phyloP scores from a whole-genome alignment of 2,329 filamentous ascomycete genomes.

The Penicillium sp. region DNA sequence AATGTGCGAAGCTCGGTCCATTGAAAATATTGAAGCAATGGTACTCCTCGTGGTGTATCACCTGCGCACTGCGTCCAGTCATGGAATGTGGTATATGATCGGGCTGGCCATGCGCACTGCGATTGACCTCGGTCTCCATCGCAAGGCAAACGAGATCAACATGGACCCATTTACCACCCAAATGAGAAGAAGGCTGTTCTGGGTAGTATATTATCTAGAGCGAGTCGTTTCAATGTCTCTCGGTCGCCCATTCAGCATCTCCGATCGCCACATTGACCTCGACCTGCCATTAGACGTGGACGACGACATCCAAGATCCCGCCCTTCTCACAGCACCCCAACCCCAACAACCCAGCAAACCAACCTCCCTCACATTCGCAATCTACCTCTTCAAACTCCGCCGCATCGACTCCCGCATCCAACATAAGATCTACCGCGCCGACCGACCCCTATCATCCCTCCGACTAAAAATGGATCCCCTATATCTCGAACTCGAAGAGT shows the following conservation, averaged over 20 bases:
- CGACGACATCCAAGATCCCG: constrained; percentile 40
- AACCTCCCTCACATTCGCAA: constrained; percentile 41
- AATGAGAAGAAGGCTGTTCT: constrained; percentile 48
- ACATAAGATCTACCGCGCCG: constrained; percentile 50
- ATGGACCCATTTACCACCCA: constrained; percentile 43
- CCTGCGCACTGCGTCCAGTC: constrained; percentile 48
- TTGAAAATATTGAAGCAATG: constrained; percentile 53
- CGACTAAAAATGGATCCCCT: constrained; percentile 48
- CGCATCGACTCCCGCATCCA: constrained; percentile 49
- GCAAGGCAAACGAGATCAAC: constrained; percentile 44
- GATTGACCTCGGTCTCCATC: constrained; percentile 51
- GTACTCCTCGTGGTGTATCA: constrained; percentile 50
- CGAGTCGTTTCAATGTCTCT: constrained; percentile 50
- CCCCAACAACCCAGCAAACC: constrained; percentile 21
- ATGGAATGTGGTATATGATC: constrained; percentile 54
- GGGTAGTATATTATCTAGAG: constrained; percentile 51
- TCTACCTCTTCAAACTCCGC: constrained; percentile 46
- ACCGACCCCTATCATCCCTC: constrained; percentile 44
- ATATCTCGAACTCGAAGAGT: constrained; percentile 46
- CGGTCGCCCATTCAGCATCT: constrained; percentile 49
- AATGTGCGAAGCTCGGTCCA: constrained; percentile 47
- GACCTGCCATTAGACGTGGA: constrained; percentile 46
- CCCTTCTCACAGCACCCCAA: constrained; percentile 29
- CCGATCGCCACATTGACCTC: constrained; percentile 51
- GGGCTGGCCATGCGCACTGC: constrained; percentile 52